A percentile compares a stretch with the other conserved stretches of the same genome.
These are phyloP conservation scores for Silene uniflora DNA, from an alignment of 148 eudicot species.

Conservation along the genomic window DNA sequence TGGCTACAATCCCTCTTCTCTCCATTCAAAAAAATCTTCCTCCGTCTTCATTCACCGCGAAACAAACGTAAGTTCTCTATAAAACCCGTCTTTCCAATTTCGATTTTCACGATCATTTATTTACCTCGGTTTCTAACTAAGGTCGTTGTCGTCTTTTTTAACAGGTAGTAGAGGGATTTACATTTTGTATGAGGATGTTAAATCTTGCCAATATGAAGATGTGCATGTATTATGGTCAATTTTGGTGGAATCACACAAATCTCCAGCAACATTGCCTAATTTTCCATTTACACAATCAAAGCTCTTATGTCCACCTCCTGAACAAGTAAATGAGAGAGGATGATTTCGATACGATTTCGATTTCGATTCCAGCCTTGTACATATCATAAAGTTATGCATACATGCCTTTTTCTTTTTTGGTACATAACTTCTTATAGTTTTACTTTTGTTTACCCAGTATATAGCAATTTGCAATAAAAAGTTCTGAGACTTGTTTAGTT, in stretches of 20 bases:
- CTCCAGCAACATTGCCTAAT: slow-evolving; percentile 18
- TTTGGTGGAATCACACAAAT: slow-evolving; percentile 60
- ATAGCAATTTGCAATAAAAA: background rate
- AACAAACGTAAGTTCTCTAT: slow-evolving; percentile 50
- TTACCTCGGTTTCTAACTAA: background rate
- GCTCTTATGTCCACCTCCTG: slow-evolving; percentile 25
- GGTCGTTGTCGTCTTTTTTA: background rate
- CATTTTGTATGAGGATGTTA: slow-evolving; percentile 79
- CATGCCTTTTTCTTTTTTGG: background rate
- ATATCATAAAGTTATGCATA: background rate
- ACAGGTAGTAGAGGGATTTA: slow-evolving; percentile 80
- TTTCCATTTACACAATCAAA: slow-evolving; percentile 41
- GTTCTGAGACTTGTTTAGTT: background rate
- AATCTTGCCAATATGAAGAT: slow-evolving; percentile 79
- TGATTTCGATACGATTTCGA: slow-evolving; percentile 8
- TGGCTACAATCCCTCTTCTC: slow-evolving; percentile 90
- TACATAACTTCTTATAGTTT: slow-evolving; percentile 12
- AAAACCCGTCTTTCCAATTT: background rate
- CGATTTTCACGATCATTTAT: background rate
- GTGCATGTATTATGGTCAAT: slow-evolving; percentile 88
- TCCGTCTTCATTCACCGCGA: slow-evolving; percentile 60
- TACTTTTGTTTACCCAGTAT: no score
- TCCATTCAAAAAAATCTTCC: slow-evolving; percentile 81
- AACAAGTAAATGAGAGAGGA: slow-evolving; percentile 24
- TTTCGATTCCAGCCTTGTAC: background rate